Conservation (phyloP, 192 early-diverging fungal species). For the Cetraspora pellucida region DNA sequence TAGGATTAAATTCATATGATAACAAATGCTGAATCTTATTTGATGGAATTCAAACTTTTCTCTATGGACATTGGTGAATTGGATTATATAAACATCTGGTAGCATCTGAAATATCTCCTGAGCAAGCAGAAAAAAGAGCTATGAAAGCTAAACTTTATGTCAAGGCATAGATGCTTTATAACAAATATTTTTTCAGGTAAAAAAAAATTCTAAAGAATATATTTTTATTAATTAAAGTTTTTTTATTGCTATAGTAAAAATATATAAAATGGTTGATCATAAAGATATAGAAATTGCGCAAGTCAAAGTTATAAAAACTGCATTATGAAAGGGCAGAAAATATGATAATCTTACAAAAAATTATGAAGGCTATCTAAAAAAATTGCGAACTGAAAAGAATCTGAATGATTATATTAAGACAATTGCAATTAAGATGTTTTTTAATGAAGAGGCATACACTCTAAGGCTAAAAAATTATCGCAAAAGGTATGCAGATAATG, state of each 20-base stretch:
- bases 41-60: slow-evolving; percentile 20
- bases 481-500: not conserved
- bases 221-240: slow-evolving; percentile 15
- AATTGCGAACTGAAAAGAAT: slow-evolving; percentile 10
- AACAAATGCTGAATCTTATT: slow-evolving; percentile 25
- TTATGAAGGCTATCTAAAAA: not conserved
- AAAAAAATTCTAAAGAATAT: not conserved
- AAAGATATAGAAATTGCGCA: not conserved
- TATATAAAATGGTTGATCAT: not conserved
- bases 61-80: slow-evolving; percentile 29
- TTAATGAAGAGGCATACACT: not conserved
- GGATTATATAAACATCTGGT: not conserved
- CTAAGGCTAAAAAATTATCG: slow-evolving; percentile 2
- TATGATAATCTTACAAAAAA: slow-evolving; percentile 22
- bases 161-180: not conserved
- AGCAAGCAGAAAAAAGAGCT: slow-evolving; percentile 26
- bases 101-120: slow-evolving; percentile 4
- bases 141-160: slow-evolving; percentile 12
- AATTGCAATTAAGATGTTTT: slow-evolving; percentile 2
- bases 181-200: not conserved
- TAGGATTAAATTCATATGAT: slow-evolving; percentile 24
- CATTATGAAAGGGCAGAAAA: slow-evolving; percentile 3
- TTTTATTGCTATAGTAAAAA: slow-evolving; percentile 4
- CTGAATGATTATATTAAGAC: not conserved
- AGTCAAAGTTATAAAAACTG: not conserved